Conservation (phyloP, 2,329 filamentous ascomycete species). For the Arthrobotrys conoides region DNA sequence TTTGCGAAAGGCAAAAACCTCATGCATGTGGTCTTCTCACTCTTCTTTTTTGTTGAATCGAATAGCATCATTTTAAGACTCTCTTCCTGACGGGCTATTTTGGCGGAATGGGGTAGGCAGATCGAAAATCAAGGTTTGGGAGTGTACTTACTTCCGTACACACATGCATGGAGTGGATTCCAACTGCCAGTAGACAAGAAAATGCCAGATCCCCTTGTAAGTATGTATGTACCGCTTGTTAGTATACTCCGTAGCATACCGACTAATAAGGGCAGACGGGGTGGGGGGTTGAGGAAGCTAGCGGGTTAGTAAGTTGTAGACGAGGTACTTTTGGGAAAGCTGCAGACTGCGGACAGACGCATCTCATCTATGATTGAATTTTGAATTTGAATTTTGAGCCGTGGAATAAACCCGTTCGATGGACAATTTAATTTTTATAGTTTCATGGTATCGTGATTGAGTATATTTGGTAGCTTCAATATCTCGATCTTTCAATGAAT, state of each 20-base stretch:
- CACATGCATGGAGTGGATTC: not conserved
- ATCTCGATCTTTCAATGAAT: no score
- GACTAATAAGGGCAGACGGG: not conserved
- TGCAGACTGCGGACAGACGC: not conserved
- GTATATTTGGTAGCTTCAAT: not conserved
- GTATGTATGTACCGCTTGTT: not conserved
- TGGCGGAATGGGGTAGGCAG: constrained; percentile 32
- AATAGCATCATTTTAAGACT: constrained; percentile 18
- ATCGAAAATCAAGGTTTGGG: constrained; percentile 39
- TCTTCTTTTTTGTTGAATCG: constrained; percentile 44
- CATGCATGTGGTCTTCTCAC: constrained; percentile 19
- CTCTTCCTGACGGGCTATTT: constrained; percentile 1
- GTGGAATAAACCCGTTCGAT: constrained; percentile 22
- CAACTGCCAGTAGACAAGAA: not conserved
- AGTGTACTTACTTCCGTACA: not conserved
- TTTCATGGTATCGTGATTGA: not conserved
- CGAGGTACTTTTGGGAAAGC: not conserved
- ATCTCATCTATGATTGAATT: no score
- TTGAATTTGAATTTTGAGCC: constrained; percentile 5
- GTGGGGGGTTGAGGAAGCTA: constrained; percentile 1
- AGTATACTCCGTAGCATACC: not conserved
- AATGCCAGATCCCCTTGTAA: constrained; percentile 19
- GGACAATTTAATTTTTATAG: constrained; percentile 6
- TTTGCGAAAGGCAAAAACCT: constrained; percentile 24
- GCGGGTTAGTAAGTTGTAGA: constrained; percentile 1